These are phyloP conservation scores for Populus deltoides DNA, from an alignment of 345 rosid species.

Conservation along the genomic window DNA sequence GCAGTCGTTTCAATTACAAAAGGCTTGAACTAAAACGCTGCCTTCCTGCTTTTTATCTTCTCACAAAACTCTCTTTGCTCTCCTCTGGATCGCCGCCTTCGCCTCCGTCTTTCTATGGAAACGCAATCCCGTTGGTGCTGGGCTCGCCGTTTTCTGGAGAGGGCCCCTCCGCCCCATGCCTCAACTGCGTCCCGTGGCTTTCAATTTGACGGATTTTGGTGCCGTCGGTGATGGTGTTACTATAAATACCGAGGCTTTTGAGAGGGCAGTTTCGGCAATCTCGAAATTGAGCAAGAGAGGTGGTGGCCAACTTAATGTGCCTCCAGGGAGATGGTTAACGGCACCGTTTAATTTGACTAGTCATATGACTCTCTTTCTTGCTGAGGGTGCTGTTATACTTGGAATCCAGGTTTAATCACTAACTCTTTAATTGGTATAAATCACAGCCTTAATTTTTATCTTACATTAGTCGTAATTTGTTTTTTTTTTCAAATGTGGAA, in stretches of 20 bases:
- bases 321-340: constrained; percentile 92
- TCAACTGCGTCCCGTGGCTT: constrained; percentile 53
- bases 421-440: too few relatives aligned
- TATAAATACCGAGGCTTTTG: constrained; percentile 79
- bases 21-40: constrained; percentile 59
- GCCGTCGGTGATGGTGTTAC: constrained; percentile 86
- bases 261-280: constrained; percentile 75
- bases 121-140: constrained; percentile 43
- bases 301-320: constrained; percentile 93
- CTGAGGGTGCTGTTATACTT: constrained; percentile 80
- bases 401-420: constrained; percentile 55
- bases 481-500: too few relatives aligned
- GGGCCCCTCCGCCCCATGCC: constrained; percentile 43
- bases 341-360: constrained; percentile 96
- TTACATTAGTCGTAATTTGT: background rate
- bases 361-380: constrained; percentile 85
- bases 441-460: background rate
- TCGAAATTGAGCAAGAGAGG: constrained; percentile 68
- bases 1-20: constrained; percentile 48
- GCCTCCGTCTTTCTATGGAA: constrained; percentile 81
- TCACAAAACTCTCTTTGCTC: constrained; percentile 68
- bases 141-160: constrained; percentile 42
- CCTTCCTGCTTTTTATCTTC: constrained; percentile 53
- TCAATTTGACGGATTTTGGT: constrained; percentile 87
- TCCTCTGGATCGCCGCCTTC: constrained; percentile 81